A percentile compares a stretch with the other conserved stretches of the same genome.
Conservation (phyloP, 202 grass and related monocot genomes). For the Dendrocalamus latiflorus region DNA sequence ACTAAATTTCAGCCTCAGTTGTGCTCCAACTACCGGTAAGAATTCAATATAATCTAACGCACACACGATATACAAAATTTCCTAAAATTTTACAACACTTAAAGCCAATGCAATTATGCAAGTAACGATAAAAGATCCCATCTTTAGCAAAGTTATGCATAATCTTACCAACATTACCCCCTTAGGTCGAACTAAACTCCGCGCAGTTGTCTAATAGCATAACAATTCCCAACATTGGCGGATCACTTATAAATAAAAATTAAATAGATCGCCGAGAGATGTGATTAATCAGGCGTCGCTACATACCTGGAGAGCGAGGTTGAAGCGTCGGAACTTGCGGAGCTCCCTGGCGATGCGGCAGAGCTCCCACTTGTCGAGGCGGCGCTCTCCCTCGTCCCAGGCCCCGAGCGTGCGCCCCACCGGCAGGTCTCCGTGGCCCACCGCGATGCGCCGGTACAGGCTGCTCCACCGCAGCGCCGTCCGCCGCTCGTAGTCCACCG, state of each 20-base stretch:
- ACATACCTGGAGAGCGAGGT: constrained; percentile 66
- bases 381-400: constrained; percentile 76
- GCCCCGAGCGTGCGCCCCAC: constrained; percentile 32
- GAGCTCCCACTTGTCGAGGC: constrained; percentile 75
- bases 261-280: not conserved
- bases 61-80: not conserved
- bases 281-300: not conserved
- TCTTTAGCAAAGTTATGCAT: not conserved
- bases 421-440: constrained; percentile 27
- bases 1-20: not conserved
- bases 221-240: not conserved
- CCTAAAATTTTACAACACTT: not conserved
- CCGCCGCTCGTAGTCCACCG: constrained; percentile 66
- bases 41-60: not conserved
- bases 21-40: not conserved
- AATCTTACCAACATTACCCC: not conserved
- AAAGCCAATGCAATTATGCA: not conserved
- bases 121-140: not conserved
- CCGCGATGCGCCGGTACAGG: constrained; percentile 66
- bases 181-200: not conserved
- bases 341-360: constrained; percentile 75
- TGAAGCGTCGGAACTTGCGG: constrained; percentile 71
- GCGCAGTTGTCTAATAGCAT: not conserved
- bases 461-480: constrained; percentile 47
- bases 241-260: not conserved